Base-by-base conservation (phyloP, 2,329 filamentous ascomycete genomes). In the Aspergillus pseudoterreus region DNA sequence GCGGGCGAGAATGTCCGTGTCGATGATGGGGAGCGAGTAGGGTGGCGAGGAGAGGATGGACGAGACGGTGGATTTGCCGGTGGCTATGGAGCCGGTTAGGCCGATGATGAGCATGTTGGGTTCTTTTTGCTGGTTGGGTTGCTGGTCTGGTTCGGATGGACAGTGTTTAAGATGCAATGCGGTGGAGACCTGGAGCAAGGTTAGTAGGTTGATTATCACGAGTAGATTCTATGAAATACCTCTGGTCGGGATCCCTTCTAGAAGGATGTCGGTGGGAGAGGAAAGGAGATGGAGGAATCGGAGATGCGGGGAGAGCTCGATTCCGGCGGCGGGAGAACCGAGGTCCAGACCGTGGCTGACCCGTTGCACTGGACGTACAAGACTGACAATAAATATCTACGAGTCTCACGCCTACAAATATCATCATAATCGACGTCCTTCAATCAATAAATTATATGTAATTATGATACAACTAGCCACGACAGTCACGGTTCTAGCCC, bases 41-140 rank as follows among this genome's bases (percentile, higher is more conserved):
- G 92, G 94, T 4, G 46, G 87, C 84, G 63, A 99, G 88, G 61
- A 96, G 63, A 99, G 88, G 61, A 96, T 81, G 36, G 81, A 79
- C 24, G 94, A 96, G 50, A 96, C 91, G 59, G 92, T 99, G 43
- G 92, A 96, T 82, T 99, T 99, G 70, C 94, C 94, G 5, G 94
- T 99, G 54, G 94, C 94, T 68, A 99, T 97, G 55, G 92, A 96
- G 69, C 94, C 94, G 8, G 94, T 99, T 22, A 99, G 84, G 51
- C 94, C 94, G 63, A 99, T 91, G 65, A 99, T 85, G 45, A 97
- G 83, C 94, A 97, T 24, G 35, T 15, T 15, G 2, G 32, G 4
- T 27, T 48, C 46, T 17, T 35, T 3, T 42, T 33, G n/a, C 19
- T 12, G 5, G 14, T 19, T 19, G n/a, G 21, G 35, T 6, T 39